phyloP scores from a whole-genome alignment of 495 filamentous ascomycete species.

The Penicillium odoratum region DNA sequence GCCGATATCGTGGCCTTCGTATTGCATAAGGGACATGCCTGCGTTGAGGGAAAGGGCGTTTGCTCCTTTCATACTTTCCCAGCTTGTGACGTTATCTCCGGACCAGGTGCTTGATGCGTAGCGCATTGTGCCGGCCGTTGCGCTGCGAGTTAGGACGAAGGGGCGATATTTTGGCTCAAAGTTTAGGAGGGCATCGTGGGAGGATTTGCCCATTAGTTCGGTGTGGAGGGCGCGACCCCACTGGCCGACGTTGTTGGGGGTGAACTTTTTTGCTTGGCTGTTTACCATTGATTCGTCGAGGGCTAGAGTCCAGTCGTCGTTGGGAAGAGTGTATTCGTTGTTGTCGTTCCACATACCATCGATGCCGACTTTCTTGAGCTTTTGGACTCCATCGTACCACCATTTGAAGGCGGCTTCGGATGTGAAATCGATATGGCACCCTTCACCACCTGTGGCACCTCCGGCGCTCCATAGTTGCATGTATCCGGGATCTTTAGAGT shows the following conservation, averaged over 20 bases:
- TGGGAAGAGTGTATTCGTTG: conserved; percentile 68
- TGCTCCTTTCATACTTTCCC: conserved; percentile 67
- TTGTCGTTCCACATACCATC: conserved; percentile 79
- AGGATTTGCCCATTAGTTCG: conserved; percentile 65
- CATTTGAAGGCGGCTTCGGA: conserved; percentile 62
- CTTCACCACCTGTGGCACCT: conserved; percentile 65
- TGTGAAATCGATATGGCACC: conserved; percentile 70
- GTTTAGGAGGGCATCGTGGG: conserved; percentile 61
- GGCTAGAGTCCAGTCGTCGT: conserved; percentile 61
- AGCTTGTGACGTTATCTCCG: conserved; percentile 64
- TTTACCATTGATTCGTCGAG: conserved; percentile 44
- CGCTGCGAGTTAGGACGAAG: conserved; percentile 66
- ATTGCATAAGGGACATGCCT: conserved; percentile 64
- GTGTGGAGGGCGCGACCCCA: conserved; percentile 66
- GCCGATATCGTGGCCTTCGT: conserved; percentile 69
- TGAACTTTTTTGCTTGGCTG: conserved; percentile 31
- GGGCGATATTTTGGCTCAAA: conserved; percentile 55
- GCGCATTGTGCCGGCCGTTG: conserved; percentile 65
- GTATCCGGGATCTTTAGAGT: conserved; percentile 51
- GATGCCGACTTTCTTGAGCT: conserved; percentile 59
- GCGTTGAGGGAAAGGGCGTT: conserved; percentile 66
- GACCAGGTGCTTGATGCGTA: conserved; percentile 69
- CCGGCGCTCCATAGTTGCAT: conserved; percentile 68
- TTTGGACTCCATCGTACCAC: conserved; percentile 66
- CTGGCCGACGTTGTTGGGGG: conserved; percentile 48